Evolutionary conservation across 2,329 filamentous ascomycete genomes (phyloP).

Genomic region (Juglanconis juglandina): DNA sequence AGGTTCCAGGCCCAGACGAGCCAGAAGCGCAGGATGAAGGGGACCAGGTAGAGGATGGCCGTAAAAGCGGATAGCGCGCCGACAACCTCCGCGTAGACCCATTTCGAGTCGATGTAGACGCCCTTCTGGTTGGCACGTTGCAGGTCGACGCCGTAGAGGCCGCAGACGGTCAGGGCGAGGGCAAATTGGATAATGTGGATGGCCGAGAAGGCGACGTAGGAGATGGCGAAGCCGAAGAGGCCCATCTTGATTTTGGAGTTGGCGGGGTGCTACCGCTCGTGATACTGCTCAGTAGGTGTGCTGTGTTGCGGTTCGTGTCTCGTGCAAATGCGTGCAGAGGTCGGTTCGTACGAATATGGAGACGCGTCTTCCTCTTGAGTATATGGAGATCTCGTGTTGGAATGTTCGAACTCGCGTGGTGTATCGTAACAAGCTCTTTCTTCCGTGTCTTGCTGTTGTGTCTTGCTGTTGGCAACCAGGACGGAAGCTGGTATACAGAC

Average conservation of each 20-base stretch:
- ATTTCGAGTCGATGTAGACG: conserved; percentile 61
- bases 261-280: background rate
- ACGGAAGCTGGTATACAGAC: too few species aligned
- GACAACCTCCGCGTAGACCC: conserved; percentile 72
- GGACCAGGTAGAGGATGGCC: conserved; percentile 61
- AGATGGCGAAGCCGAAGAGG: conserved; percentile 39
- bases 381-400: too few species aligned
- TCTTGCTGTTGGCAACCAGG: too few species aligned
- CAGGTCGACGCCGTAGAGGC: conserved; percentile 72
- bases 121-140: conserved; percentile 47
- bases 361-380: too few species aligned
- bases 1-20: conserved; percentile 65
- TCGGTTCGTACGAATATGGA: too few species aligned
- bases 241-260: conserved; percentile 36
- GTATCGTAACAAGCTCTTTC: too few species aligned
- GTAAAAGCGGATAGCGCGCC: conserved; percentile 64
- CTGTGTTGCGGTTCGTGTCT: background rate
- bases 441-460: too few species aligned
- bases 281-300: too few species aligned
- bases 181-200: conserved; percentile 76
- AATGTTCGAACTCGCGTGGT: too few species aligned
- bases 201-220: conserved; percentile 54
- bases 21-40: conserved; percentile 54
- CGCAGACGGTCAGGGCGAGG: conserved; percentile 72
- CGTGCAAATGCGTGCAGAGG: too few species aligned